phyloP scores from a whole-genome alignment of 2,329 filamentous ascomycete genomes.

The Westerdykella sp. region DNA sequence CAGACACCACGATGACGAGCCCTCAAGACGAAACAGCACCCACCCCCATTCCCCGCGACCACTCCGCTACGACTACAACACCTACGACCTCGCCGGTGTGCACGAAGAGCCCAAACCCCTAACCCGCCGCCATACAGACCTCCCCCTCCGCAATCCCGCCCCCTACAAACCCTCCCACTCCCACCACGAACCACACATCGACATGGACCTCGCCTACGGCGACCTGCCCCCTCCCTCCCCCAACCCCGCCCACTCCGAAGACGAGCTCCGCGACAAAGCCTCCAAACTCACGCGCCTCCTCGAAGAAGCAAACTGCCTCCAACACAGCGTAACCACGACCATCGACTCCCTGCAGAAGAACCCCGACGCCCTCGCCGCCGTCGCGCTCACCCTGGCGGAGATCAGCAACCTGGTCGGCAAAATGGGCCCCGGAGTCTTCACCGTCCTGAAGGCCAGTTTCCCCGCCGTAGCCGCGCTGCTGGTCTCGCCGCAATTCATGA shows the following conservation, averaged over 20 bases:
- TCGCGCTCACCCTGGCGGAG: constrained; percentile 87
- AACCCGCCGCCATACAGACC: constrained; percentile 40
- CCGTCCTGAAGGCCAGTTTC: constrained; percentile 69
- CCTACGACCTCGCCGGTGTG: constrained; percentile 26
- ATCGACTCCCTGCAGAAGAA: constrained; percentile 75
- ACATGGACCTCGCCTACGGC: constrained; percentile 90
- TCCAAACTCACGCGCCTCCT: constrained; percentile 69
- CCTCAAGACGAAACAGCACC: constrained; percentile 11
- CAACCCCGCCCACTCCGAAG: constrained; percentile 46
- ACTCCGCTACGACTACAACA: constrained; percentile 26
- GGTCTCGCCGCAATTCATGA: constrained; percentile 86
- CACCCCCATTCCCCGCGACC: constrained; percentile 1
- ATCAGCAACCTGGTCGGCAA: constrained; percentile 76
- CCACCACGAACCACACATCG: constrained; percentile 52
- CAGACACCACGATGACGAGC: constrained; percentile 29
- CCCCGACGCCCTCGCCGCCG: constrained; percentile 87
- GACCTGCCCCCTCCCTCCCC: constrained; percentile 65
- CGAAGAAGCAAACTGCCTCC: constrained; percentile 81
- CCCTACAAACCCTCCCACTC: constrained; percentile 23
- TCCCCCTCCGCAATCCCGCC: constrained; percentile 11
- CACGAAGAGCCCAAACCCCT: constrained; percentile 37
- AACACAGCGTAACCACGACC: constrained; percentile 74
- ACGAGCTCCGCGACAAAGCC: constrained; percentile 62
- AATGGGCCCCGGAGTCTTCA: constrained; percentile 74
- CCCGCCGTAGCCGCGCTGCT: constrained; percentile 83